Conservation (phyloP, 129 eudicot genomes). For the Tagetes patula region DNA sequence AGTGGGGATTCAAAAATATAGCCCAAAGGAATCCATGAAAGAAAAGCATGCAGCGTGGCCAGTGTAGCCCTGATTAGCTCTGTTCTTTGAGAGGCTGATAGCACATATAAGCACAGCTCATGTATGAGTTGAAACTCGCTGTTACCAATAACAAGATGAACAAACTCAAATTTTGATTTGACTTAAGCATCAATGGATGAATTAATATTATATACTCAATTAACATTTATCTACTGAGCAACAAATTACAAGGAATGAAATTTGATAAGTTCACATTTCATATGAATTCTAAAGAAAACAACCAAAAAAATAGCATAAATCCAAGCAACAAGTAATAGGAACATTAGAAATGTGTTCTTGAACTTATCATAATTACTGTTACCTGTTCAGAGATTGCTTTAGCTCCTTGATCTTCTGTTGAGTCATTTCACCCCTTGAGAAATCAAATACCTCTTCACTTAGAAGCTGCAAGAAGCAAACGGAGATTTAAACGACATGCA, state of each 20-base stretch:
- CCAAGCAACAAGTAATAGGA: background rate
- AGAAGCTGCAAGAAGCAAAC: slow-evolving; percentile 52
- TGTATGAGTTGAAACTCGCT: slow-evolving; percentile 99
- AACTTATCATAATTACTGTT: background rate
- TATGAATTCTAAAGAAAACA: background rate
- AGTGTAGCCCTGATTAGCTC: slow-evolving; percentile 94
- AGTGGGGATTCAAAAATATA: slow-evolving; percentile 95
- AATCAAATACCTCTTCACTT: slow-evolving; percentile 98
- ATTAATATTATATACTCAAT: slow-evolving; percentile 10
- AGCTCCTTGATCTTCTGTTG: slow-evolving; percentile 97
- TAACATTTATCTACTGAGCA: background rate
- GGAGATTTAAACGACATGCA: slow-evolving; percentile 15
- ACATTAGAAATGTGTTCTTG: background rate
- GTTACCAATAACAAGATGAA: slow-evolving; percentile 34
- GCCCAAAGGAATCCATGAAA: slow-evolving; percentile 99
- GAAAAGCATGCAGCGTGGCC: slow-evolving; percentile 96
- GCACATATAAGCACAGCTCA: slow-evolving; percentile 93
- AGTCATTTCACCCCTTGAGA: slow-evolving; percentile 99
- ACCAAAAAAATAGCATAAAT: background rate
- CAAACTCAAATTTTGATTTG: slow-evolving; percentile 13
- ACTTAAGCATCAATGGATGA: background rate
- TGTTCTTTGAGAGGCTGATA: slow-evolving; percentile 92
- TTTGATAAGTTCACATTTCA: slow-evolving; percentile 2
- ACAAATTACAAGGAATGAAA: background rate
- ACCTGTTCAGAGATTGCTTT: slow-evolving; percentile 93